Base-by-base conservation (phyloP, 768 basidiomycete genomes). In the Xerocomus brunneocitrinus region DNA sequence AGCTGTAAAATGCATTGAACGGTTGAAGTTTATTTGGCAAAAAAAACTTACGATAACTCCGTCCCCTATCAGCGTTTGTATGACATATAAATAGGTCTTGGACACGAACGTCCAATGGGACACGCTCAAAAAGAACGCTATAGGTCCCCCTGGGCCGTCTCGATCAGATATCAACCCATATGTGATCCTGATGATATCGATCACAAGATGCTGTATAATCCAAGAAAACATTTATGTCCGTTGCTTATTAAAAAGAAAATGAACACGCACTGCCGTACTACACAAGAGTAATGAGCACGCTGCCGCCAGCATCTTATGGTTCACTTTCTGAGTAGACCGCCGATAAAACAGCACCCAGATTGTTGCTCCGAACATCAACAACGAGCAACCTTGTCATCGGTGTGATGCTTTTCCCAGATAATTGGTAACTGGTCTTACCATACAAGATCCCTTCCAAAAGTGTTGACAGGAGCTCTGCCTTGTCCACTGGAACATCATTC, bases 351-450 rank as follows among this genome's bases (percentile, higher is more conserved):
- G 50, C 3, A 60, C 55, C 59, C 60, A 65, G 2, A 71, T 47
- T 0, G 69, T 70, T 9, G 53, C 60, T 5, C 64, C 61, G 49
- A 68, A 71, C 70, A 71, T 70, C n/a, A 70, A 39, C 10, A 70
- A 9, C 2, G 68, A 71, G 56, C 70, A 70, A 3, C 69, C 70
- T 71, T 45, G 13, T 8, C 4, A 25, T 40, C 19, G 36, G 36
- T 39, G 12, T 35, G 27, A 48, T 28, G 5, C 5, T 32, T 49
- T 34, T 30, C 19, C 6, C 50, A 8, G 16, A 34, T 49, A 1
- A 30, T 39, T 3, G 10, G 6, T 19, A n/a, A 31, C 4, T 9
- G n/a, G 10, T 32, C 55, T 45, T 35, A 58, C 59, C 59, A 43
- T 56, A 56, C 34, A 60, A 49, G 28, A 56, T 42, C 8, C 34